Evolutionary conservation across 2,329 filamentous ascomycete genomes (phyloP), one percentile per base, ranked within the genome.

Genomic region (Didymella arachidicola): DNA sequence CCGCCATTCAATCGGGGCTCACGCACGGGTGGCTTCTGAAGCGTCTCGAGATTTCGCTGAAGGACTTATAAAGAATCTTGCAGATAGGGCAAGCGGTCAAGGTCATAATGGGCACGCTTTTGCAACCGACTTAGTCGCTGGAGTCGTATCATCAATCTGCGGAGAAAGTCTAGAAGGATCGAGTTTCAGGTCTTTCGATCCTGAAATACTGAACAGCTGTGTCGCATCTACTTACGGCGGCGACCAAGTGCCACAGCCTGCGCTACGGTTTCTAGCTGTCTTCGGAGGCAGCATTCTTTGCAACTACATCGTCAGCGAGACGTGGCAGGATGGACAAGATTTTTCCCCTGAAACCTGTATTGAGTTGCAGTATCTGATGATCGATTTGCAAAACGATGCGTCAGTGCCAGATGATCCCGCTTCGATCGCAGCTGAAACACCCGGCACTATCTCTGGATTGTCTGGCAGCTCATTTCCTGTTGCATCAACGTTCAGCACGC

Each of bases 251-350:
- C 30, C 25, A 22, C 44, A 32, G 2, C 49, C 55, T 8, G 49
- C 36, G 10, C 7, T 44, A 2, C n/a, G 16, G 14, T 53, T 58
- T 8, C 18, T 58, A 2, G 44, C 30, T 19, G 11, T 58, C 14
- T 53, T 53, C 7, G 55, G 49, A 30, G 49, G 36, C 3, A 58
- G 43, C 30, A 26, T 53, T 5, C 14, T 53, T 3, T 58, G 55
- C 26, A 19, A 58, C 16, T 58, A 48, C 4, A 7, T 58, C 3
- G 19, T 53, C 25, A 58, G 49, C 38, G 38, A 53, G n/a, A 16
- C 44, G 11, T 58, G 47, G 8, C 25, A 49, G 2, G 43, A 14
- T 11, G 55, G 55, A 6, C 19, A 36, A n/a, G 12, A 26, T 1
- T 53, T 58, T 6, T 2, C 26, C 5, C 49, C 49, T 11, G 26